These are phyloP conservation scores for Nasturtium officinale DNA, from an alignment of 345 rosid genomes.

Conservation along the genomic window DNA sequence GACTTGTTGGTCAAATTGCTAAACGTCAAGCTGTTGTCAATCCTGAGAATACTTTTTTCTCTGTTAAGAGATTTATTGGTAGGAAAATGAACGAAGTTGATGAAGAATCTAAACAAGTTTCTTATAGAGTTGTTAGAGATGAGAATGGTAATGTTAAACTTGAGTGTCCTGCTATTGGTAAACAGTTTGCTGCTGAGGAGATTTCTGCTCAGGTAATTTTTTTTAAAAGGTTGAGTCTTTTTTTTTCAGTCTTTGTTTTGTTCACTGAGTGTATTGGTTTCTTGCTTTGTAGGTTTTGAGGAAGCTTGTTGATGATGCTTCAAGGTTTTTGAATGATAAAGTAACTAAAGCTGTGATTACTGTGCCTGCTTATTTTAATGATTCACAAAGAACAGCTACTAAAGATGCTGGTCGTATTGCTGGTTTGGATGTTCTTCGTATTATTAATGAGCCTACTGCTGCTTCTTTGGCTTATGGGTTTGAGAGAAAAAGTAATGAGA, in stretches of 20 bases:
- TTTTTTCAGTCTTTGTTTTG: neutral
- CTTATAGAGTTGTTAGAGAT: slow-evolving; percentile 81
- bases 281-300: slow-evolving; percentile 66
- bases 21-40: slow-evolving; percentile 98
- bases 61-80: slow-evolving; percentile 97
- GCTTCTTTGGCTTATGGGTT: slow-evolving; percentile 98
- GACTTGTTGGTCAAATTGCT: slow-evolving; percentile 97
- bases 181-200: slow-evolving; percentile 96
- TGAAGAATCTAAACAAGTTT: slow-evolving; percentile 94
- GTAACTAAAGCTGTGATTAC: slow-evolving; percentile 73
- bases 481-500: slow-evolving; percentile 92
- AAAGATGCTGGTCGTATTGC: slow-evolving; percentile 97
- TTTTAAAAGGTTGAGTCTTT: neutral
- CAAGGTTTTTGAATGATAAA: slow-evolving; percentile 67
- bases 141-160: slow-evolving; percentile 94
- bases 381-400: slow-evolving; percentile 93
- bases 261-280: neutral
- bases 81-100: slow-evolving; percentile 96
- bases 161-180: slow-evolving; percentile 89
- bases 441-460: slow-evolving; percentile 97
- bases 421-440: slow-evolving; percentile 83
- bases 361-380: slow-evolving; percentile 84
- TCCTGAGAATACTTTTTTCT: slow-evolving; percentile 96
- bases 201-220: slow-evolving; percentile 89
- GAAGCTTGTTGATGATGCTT: slow-evolving; percentile 96